Conservation (phyloP, 495 filamentous ascomycete species). For the Aspergillus baeticus region DNA sequence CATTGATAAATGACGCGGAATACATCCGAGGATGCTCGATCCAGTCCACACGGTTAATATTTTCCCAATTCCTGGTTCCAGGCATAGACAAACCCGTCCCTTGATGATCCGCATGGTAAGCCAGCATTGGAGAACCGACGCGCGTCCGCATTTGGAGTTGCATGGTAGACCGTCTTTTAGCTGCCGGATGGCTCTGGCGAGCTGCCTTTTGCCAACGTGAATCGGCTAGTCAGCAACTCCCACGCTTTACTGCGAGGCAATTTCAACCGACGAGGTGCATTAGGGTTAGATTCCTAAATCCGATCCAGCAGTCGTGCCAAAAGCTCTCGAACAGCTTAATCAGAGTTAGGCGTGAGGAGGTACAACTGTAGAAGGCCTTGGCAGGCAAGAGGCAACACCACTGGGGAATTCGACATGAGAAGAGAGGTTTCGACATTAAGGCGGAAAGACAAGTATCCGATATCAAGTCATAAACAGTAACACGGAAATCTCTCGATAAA, state of each 20-base stretch:
- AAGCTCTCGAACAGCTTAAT: constrained; percentile 18
- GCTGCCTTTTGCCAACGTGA: constrained; percentile 36
- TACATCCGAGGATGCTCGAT: constrained; percentile 28
- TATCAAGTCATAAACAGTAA: constrained; percentile 12
- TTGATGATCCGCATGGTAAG: constrained; percentile 37
- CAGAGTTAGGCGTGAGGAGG: constrained; percentile 29
- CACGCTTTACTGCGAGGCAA: constrained; percentile 43
- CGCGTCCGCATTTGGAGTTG: constrained; percentile 34
- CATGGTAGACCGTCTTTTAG: constrained; percentile 48
- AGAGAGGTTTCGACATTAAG: constrained; percentile 20
- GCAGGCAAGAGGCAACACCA: constrained; percentile 30
- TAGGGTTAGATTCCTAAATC: constrained; percentile 44
- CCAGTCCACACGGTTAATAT: constrained; percentile 38
- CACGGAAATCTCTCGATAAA: constrained; percentile 3
- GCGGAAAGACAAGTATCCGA: constrained; percentile 15
- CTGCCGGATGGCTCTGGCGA: constrained; percentile 36
- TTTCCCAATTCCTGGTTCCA: constrained; percentile 26
- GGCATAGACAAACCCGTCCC: constrained; percentile 36
- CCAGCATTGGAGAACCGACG: constrained; percentile 51
- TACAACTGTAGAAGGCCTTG: constrained; percentile 33
- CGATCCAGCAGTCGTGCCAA: constrained; percentile 19
- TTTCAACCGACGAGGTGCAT: constrained; percentile 31
- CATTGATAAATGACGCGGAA: constrained; percentile 18
- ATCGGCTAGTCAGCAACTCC: constrained; percentile 36
- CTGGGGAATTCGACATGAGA: constrained; percentile 16